Evolutionary conservation across 139 green algal species (phyloP), one percentile per base, ranked within the genome.

Genomic region (Chlorella vulgaris): DNA sequence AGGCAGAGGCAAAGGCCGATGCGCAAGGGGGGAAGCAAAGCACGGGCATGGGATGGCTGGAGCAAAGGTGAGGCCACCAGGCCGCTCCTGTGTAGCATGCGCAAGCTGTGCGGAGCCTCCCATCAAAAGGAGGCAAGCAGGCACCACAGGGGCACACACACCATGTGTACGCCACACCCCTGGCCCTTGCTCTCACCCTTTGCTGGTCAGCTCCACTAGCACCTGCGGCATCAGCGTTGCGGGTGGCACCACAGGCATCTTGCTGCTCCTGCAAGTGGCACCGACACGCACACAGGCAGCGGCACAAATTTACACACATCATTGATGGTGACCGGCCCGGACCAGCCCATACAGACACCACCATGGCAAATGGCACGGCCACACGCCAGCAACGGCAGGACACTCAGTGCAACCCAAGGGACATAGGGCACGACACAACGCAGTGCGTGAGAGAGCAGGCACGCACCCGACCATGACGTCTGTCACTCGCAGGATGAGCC

Each of bases 141-240:
- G n/a, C n/a, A n/a, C n/a, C n/a, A n/a, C n/a, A n/a, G n/a, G n/a
- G n/a, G n/a, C n/a, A n/a, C n/a, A n/a, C n/a, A n/a, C n/a, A n/a
- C n/a, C n/a, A 33, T 15, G 15, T 50, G 8, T 26, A 7, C 66
- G 10, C 24, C 26, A 29, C n/a, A 53, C 66, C n/a, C 31, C 66
- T 10, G 24, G 10, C 24, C 66, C 13, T 76, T 83, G 90, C 15
- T 84, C 89, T 7, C 86, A 91, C 60, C 79, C 73, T 69, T 91
- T 93, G 68, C 42, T 74, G 31, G 85, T 83, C 50, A 93, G 81
- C 88, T 93, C 88, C 26, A 83, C 81, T 33, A 93, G 79, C 7
- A 80, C 74, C 39, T 91, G 62, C 7, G 91, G 77, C 78, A 91
- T 40, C 13, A 42, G 60, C 18, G 36, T 74, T 13, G 82, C 69